Conservation (phyloP, 257 asterid genomes). For the Euphrasia confusa region DNA sequence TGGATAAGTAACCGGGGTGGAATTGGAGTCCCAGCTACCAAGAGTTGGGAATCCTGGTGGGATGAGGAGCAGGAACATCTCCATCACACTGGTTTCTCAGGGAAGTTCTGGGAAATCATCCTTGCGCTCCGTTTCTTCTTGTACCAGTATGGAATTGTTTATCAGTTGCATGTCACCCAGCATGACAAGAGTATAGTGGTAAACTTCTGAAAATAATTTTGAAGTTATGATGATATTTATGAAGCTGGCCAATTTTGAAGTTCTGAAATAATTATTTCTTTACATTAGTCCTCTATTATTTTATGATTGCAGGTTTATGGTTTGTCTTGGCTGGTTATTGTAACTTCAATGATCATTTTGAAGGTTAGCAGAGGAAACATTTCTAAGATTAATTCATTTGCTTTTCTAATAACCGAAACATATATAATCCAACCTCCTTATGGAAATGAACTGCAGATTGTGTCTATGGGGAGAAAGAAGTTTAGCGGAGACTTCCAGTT, state of each 20-base stretch:
- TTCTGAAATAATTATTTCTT: not conserved
- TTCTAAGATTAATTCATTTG: not conserved
- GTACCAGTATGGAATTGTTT: slow-evolving; percentile 77
- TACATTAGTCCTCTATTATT: slow-evolving; percentile 17
- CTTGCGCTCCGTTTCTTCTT: slow-evolving; percentile 64
- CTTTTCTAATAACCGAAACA: not conserved
- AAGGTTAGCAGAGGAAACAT: slow-evolving; percentile 17
- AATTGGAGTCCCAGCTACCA: slow-evolving; percentile 67
- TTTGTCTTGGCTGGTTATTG: slow-evolving; percentile 76
- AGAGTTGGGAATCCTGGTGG: slow-evolving; percentile 98
- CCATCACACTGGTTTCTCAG: slow-evolving; percentile 47
- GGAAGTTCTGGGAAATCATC: slow-evolving; percentile 56
- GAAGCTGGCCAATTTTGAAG: not conserved
- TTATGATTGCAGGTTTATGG: slow-evolving; percentile 61
- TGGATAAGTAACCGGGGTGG: slow-evolving; percentile 72
- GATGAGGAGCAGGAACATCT: slow-evolving; percentile 80
- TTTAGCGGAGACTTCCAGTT: slow-evolving; percentile 86
- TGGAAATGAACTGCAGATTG: slow-evolving; percentile 39
- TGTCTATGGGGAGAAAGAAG: slow-evolving; percentile 77
- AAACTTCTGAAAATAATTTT: slow-evolving; percentile 22
- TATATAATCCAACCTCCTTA: not conserved
- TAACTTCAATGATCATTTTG: slow-evolving; percentile 48
- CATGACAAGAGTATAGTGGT: slow-evolving; percentile 52
- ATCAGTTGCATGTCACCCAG: slow-evolving; percentile 59
- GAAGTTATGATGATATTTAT: not conserved